Evolutionary conservation across 352 stramenopile species (phyloP).

Genomic region (Phytophthora boehmeriae): DNA sequence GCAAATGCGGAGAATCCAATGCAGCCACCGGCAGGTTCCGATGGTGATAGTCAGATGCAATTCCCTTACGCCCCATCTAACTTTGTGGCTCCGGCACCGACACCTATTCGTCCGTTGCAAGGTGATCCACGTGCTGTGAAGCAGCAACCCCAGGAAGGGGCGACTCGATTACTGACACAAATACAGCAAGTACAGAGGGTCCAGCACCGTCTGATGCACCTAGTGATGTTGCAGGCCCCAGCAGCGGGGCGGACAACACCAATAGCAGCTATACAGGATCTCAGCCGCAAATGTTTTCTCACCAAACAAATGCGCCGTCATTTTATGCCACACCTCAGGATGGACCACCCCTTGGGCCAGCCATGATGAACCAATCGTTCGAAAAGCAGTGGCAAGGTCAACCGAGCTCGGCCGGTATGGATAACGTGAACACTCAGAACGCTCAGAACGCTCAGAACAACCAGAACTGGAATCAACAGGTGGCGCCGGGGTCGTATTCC

Average conservation of each 20-base stretch:
- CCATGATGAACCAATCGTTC: constrained; percentile 44
- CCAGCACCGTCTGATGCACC: constrained; percentile 1
- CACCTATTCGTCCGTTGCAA: constrained; percentile 73
- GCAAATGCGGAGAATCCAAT: constrained; percentile 23
- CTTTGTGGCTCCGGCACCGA: constrained; percentile 70
- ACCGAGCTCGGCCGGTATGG: constrained; percentile 13
- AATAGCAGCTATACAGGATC: constrained; percentile 36
- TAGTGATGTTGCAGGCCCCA: constrained; percentile 17
- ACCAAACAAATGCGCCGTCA: constrained; percentile 58
- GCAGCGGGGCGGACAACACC: constrained; percentile 2
- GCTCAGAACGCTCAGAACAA: no score
- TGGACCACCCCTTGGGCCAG: constrained; percentile 36
- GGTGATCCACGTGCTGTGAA: constrained; percentile 62
- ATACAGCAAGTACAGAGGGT: constrained; percentile 2
- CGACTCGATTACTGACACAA: constrained; percentile 5
- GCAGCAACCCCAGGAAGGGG: constrained; percentile 23
- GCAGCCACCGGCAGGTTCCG: constrained; percentile 10
- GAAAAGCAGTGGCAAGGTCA: constrained; percentile 49
- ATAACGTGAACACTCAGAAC: constrained; percentile 27
- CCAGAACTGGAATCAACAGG: constrained; percentile 35
- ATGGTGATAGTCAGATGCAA: constrained; percentile 37
- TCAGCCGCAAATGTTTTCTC: constrained; percentile 63
- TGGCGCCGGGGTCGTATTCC: constrained; percentile 13
- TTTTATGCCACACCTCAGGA: constrained; percentile 66
- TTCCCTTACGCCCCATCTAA: constrained; percentile 67